Conservation (phyloP, 73 alveolate species). For the Tetrahymena elliotti region DNA sequence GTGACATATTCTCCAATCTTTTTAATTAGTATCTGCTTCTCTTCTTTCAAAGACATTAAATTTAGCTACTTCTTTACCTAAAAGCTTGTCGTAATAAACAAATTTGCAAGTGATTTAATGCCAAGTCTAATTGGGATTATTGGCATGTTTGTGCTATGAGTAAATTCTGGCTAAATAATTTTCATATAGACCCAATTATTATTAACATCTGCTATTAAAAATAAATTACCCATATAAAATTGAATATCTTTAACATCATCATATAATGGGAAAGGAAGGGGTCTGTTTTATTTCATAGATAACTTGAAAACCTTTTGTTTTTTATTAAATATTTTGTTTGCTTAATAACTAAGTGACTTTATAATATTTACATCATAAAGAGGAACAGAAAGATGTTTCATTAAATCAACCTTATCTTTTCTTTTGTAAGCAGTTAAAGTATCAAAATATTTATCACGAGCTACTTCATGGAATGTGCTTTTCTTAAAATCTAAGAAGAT, state of each 20-base stretch:
- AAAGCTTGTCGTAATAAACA: conserved; percentile 8
- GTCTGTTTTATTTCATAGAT: conserved; percentile 7
- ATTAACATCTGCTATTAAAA: background rate
- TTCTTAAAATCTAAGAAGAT: conserved; percentile 23
- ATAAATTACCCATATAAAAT: background rate
- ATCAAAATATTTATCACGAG: conserved; percentile 40
- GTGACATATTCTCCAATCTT: conserved; percentile 38
- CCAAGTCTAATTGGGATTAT: conserved; percentile 16
- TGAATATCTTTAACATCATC: conserved; percentile 26
- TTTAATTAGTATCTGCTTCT: conserved; percentile 23
- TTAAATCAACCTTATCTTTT: conserved; percentile 34
- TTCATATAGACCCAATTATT: background rate
- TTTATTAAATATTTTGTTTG: background rate
- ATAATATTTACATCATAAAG: conserved; percentile 9
- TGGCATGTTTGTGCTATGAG: conserved; percentile 1
- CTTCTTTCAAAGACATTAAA: conserved; percentile 36
- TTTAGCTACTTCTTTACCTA: conserved; percentile 26
- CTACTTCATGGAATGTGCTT: conserved; percentile 13
- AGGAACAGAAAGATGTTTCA: conserved; percentile 30
- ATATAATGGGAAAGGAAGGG: conserved; percentile 26
- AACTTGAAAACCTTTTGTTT: conserved; percentile 4
- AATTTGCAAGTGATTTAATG: conserved; percentile 26
- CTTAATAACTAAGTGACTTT: background rate
- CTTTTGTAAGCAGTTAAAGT: conserved; percentile 13
- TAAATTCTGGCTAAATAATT: conserved; percentile 12